Base-by-base conservation (phyloP, 495 filamentous ascomycete genomes). In the Oleoguttula mirabilis region DNA sequence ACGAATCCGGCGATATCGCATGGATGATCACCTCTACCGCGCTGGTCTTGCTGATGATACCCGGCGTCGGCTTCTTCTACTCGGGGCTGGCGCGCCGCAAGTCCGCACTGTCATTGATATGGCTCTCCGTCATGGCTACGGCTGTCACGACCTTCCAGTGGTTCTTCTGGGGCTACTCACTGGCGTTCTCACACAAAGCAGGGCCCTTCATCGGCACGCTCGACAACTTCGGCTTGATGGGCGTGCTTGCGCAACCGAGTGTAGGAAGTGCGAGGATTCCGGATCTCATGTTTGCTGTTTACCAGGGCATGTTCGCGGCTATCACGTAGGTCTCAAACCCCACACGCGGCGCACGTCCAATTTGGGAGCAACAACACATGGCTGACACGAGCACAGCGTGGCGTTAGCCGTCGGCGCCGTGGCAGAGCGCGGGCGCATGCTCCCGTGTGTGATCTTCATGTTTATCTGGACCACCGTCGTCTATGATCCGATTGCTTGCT, bases 41-140 rank as follows among this genome's bases (percentile, higher is more conserved):
- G 12, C 76, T 98, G 14, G 88, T 98, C 42, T 64, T 98, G 52
- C 76, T 96, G 58, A 98, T 98, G 90, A 90, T 98, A 66, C 90
- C 90, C 10, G 90, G 90, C 50, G 87, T 98, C 60, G 90, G 86
- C 34, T 95, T 98, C 75, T 95, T 98, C 72, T 98, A 98, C 69
- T 95, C 87, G 10, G 90, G 90, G 45, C 80, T 96, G 25, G 90
- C 90, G n/a, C 80, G 90, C 45, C 74, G 90, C 57, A 98, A 96
- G 70, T 94, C 86, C 0, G 90, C 90, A 11, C 73, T 98, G 41
- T 85, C 87, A 6, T 69, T 96, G 51, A 86, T 98, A 62, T 95
- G 86, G 87, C 77, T 95, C 15, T 87, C 87, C n/a, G 69, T 96
- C 59, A 94, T 95, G 81, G 79, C 87, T n/a, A 77, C 81, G 16